phyloP scores from a whole-genome alignment of 805 yeast species.

The Kregervanrija fluxuum region DNA sequence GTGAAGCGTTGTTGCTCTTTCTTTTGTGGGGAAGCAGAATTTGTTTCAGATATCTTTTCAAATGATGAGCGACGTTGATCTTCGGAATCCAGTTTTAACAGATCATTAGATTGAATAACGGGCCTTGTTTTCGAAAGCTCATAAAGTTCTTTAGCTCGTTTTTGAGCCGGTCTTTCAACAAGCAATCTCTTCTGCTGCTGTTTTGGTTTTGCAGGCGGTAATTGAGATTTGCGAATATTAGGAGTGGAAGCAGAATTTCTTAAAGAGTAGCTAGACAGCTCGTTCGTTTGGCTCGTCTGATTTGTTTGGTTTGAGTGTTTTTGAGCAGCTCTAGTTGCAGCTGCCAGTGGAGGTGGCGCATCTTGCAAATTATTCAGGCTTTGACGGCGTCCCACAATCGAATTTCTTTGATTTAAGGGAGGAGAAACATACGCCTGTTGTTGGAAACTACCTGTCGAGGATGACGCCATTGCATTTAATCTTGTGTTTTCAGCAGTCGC shows the following conservation, averaged over 20 bases:
- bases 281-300: too few relatives aligned
- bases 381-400: background rate
- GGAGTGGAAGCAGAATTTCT: background rate
- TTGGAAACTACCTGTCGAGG: conserved; percentile 27
- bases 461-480: conserved; percentile 53
- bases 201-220: conserved; percentile 6
- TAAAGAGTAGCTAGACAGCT: background rate
- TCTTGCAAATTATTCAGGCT: conserved; percentile 1
- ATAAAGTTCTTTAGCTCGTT: conserved; percentile 46
- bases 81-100: conserved; percentile 5
- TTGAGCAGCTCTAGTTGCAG: conserved; percentile 29
- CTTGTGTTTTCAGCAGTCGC: conserved; percentile 79
- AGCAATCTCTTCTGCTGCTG: conserved; percentile 10
- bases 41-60: conserved; percentile 32
- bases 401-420: too few relatives aligned
- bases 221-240: background rate
- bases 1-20: conserved; percentile 25
- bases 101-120: conserved; percentile 6
- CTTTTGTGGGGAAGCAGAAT: conserved; percentile 15
- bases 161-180: conserved; percentile 19
- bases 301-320: conserved; percentile 14
- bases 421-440: background rate
- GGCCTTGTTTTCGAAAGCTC: conserved; percentile 35
- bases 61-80: conserved; percentile 44
- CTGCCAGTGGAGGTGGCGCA: conserved; percentile 10